A percentile compares a stretch with the other conserved stretches of the same genome.
Conservation (phyloP, 78 protist genomes). For the Mantamonas sphyraenae region DNA sequence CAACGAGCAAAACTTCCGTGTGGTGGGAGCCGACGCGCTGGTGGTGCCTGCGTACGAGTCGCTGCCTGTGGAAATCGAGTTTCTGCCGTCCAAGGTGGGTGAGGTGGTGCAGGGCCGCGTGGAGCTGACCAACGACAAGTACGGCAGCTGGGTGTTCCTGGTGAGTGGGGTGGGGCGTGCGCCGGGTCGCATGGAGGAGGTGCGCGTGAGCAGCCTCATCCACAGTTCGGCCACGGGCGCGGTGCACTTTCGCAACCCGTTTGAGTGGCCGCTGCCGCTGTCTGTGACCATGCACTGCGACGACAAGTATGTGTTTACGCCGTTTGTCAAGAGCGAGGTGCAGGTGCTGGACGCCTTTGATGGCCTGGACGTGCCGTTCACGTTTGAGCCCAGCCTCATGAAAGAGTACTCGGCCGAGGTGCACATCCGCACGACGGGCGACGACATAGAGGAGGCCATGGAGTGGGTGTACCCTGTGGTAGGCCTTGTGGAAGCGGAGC, state of each 20-base stretch:
- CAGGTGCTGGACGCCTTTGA: neutral
- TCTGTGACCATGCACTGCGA: no score
- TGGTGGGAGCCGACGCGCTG: no score
- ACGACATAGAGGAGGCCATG: neutral
- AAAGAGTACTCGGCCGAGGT: neutral
- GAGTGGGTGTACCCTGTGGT: neutral
- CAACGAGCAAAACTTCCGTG: no score
- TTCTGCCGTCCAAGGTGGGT: neutral
- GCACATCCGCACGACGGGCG: neutral
- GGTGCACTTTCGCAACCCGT: neutral
- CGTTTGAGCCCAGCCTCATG: neutral
- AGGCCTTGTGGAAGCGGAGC: neutral
- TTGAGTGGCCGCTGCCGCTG: neutral
- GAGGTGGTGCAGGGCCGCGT: neutral
- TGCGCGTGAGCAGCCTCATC: neutral
- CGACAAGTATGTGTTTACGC: no score
- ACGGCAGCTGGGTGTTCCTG: neutral
- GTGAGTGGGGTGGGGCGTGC: neutral
- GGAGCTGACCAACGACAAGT: neutral
- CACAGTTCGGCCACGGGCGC: neutral
- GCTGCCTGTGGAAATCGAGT: no score
- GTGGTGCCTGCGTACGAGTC: no score
- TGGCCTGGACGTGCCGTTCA: neutral
- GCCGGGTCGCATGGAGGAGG: neutral
- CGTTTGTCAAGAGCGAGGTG: no score